Conservation (phyloP, 2,329 filamentous ascomycete species). For the Colletotrichum falcatum region DNA sequence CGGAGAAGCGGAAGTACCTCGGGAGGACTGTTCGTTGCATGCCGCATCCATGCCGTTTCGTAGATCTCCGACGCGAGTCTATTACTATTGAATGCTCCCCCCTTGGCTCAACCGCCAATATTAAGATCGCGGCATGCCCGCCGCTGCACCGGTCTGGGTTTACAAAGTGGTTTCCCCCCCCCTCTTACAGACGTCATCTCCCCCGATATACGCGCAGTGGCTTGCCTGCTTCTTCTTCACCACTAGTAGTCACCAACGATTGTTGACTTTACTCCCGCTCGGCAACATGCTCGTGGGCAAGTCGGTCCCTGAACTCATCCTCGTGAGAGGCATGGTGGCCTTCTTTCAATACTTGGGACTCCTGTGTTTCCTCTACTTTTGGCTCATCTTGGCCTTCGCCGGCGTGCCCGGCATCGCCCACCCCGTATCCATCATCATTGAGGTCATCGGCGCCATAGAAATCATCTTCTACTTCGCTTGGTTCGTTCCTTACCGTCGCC, state of each 20-base stretch:
- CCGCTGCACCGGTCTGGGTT: not conserved
- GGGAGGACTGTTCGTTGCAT: not conserved
- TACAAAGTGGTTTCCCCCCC: not conserved
- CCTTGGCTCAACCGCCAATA: not conserved
- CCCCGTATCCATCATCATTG: constrained; percentile 45
- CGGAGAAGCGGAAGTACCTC: constrained; percentile 10
- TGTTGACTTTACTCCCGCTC: not conserved
- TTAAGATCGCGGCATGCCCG: constrained; percentile 17
- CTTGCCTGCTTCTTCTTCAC: not conserved
- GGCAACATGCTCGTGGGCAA: constrained; percentile 36
- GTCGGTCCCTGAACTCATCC: constrained; percentile 35
- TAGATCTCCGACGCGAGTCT: constrained; percentile 24
- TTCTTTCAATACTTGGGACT: constrained; percentile 40
- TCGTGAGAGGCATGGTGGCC: constrained; percentile 29
- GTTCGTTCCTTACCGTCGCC: constrained; percentile 56
- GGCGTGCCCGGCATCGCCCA: constrained; percentile 43
- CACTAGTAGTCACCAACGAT: not conserved
- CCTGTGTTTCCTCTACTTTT: constrained; percentile 43
- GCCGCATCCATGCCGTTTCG: constrained; percentile 33
- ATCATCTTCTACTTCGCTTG: constrained; percentile 55
- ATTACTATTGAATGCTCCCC: not conserved
- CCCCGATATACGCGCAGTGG: not conserved
- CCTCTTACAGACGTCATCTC: not conserved
- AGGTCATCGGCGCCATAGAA: constrained; percentile 50
- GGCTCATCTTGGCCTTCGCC: constrained; percentile 39